These are phyloP conservation scores for Haplosporangium gracile DNA, from an alignment of 192 early-diverging fungal species.

Conservation along the genomic window DNA sequence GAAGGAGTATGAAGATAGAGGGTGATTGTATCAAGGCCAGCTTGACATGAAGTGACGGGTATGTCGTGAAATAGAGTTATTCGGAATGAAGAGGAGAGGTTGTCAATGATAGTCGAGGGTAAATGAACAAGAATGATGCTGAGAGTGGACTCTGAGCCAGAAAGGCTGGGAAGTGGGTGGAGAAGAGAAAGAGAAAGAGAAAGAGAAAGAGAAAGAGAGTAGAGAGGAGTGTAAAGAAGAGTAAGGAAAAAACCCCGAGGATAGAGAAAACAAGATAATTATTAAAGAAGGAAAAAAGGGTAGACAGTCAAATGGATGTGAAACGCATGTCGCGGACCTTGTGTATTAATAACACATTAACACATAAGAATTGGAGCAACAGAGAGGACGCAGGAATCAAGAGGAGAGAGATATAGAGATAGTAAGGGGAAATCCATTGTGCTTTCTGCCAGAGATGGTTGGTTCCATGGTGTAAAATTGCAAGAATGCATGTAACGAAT, in stretches of 20 bases:
- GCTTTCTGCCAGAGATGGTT: too few relatives aligned
- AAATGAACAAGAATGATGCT: neutral
- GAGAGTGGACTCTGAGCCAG: neutral
- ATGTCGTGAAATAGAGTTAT: neutral
- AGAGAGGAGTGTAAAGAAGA: conserved; percentile 11
- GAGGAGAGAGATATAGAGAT: too few relatives aligned
- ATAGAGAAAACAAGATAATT: neutral
- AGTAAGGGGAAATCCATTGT: too few relatives aligned
- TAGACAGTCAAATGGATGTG: neutral
- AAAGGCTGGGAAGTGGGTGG: neutral
- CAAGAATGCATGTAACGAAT: too few relatives aligned
- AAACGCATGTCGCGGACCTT: conserved; percentile 2
- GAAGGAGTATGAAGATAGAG: neutral
- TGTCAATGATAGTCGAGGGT: too few relatives aligned
- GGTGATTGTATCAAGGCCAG: neutral
- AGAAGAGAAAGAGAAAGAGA: neutral
- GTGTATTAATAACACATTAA: neutral
- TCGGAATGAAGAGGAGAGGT: too few relatives aligned
- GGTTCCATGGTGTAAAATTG: too few relatives aligned
- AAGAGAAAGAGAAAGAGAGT: neutral
- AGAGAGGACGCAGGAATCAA: neutral
- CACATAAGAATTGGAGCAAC: neutral
- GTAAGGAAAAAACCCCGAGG: neutral
- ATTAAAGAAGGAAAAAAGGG: neutral
- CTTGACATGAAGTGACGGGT: neutral